Conservation (phyloP, 2,329 filamentous ascomycete species). For the Zymoseptoria passerinii region DNA sequence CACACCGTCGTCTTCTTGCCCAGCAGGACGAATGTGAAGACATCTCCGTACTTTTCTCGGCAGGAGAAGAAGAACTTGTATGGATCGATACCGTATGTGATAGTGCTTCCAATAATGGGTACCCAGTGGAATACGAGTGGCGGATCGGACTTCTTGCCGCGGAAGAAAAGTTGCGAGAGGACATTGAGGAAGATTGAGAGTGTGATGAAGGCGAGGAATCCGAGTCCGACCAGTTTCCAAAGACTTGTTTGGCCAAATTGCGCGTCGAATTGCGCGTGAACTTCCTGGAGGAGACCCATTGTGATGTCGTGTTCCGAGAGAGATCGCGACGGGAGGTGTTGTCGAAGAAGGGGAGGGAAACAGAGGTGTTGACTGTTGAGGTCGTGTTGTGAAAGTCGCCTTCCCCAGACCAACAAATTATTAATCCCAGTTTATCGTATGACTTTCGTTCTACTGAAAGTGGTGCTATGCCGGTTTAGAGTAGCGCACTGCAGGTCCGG, state of each 20-base stretch:
- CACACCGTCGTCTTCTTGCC: conserved; percentile 85
- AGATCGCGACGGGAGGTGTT: not conserved
- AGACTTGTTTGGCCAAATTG: conserved; percentile 20
- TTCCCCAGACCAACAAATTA: not conserved
- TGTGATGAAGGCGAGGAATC: conserved; percentile 39
- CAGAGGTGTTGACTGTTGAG: no score
- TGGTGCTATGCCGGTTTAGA: not conserved
- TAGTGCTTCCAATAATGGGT: conserved; percentile 75
- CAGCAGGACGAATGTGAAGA: conserved; percentile 81
- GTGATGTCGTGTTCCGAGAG: conserved; percentile 1
- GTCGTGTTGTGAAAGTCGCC: not conserved
- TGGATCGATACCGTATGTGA: conserved; percentile 92
- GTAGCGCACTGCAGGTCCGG: not conserved
- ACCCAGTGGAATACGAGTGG: conserved; percentile 58
- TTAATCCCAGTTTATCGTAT: no score
- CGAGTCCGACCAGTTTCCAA: conserved; percentile 39
- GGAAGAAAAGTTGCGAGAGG: conserved; percentile 59
- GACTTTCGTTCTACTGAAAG: not conserved
- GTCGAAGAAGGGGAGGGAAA: not conserved
- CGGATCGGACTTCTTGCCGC: conserved; percentile 58
- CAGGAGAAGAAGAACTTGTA: conserved; percentile 71
- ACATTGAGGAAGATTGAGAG: conserved; percentile 68
- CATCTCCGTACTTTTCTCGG: conserved; percentile 76
- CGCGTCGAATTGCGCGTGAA: conserved; percentile 12
- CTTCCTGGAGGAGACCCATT: conserved; percentile 25